Conservation (phyloP, 2,329 filamentous ascomycete genomes). For the Beauveria australis region DNA sequence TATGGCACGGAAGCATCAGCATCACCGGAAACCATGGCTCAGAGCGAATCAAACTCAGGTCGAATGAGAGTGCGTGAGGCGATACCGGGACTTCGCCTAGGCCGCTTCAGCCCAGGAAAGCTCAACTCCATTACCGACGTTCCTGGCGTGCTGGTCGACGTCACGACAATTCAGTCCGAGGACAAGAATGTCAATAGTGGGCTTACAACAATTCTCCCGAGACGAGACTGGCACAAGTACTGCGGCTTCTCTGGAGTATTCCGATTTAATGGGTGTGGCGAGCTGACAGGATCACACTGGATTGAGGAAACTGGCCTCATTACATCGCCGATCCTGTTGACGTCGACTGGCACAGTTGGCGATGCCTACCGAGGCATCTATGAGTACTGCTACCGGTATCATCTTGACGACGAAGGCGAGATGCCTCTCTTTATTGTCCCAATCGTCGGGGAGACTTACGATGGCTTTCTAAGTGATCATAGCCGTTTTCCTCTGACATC, state of each 20-base stretch:
- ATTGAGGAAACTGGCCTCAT: slow-evolving; percentile 53
- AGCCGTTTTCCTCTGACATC: slow-evolving; percentile 45
- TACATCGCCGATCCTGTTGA: slow-evolving; percentile 52
- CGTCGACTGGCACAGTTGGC: slow-evolving; percentile 49
- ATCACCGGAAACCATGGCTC: neutral
- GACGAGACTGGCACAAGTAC: slow-evolving; percentile 34
- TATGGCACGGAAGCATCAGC: neutral
- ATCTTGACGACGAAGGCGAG: slow-evolving; percentile 32
- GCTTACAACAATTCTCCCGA: slow-evolving; percentile 41
- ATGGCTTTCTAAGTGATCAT: slow-evolving; percentile 53
- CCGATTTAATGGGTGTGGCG: slow-evolving; percentile 56
- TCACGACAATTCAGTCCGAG: slow-evolving; percentile 31
- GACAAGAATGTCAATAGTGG: slow-evolving; percentile 37
- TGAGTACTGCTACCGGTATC: slow-evolving; percentile 42
- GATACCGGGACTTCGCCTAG: slow-evolving; percentile 35
- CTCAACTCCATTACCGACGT: slow-evolving; percentile 46
- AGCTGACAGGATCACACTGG: slow-evolving; percentile 54
- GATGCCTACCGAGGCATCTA: slow-evolving; percentile 51
- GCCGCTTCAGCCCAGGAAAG: slow-evolving; percentile 33
- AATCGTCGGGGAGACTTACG: slow-evolving; percentile 55
- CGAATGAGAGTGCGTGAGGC: slow-evolving; percentile 29
- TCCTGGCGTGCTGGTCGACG: slow-evolving; percentile 38
- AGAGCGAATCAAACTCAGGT: neutral
- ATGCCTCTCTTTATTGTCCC: slow-evolving; percentile 48
- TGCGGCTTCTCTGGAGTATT: slow-evolving; percentile 44